Base-by-base conservation (phyloP, 208 protist species). In the Wallacemonas sp. region DNA sequence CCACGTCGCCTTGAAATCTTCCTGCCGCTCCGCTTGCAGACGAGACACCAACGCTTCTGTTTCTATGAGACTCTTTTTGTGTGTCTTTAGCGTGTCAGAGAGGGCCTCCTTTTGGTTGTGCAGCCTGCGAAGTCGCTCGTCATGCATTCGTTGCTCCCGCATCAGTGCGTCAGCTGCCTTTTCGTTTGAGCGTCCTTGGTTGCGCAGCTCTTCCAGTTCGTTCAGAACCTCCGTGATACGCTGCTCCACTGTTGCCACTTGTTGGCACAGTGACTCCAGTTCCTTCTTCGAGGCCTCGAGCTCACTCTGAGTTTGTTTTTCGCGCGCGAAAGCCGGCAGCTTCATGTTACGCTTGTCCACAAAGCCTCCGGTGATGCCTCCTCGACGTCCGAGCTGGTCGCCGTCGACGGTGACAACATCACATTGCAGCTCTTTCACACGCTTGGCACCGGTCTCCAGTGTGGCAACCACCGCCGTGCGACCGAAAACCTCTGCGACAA, bases 361-460 rank as follows among this genome's bases (percentile, higher is more conserved):
- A 68, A 92, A 99, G 10, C 98, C 98, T 55, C 98, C 98, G 0
- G 93, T 98, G 17, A 99, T 89, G 3, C 93, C 91, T 54, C 98
- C 98, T 30, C 74, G 89, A 3, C 79, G 76, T 19, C 90, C 82
- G 15, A 97, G 61, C 70, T 93, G 85, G 62, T 98, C 90, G 19
- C 94, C 95, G 46, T 97, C 92, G 2, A 97, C 45, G 3, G 97
- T 99, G 12, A 99, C 92, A 57, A 94, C 98, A 67, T 99, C 92
- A 34, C 97, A 78, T 37, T 91, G 73, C 22, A 96, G 67, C 44
- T 80, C 63, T 37, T 83, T 86, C 26, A 85, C 60, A 61, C 94
- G 36, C 12, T 67, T 38, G 5, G 78, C 48, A 3, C 92, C 98
- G 13, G 76, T 66, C 13, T 99, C 96, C 29, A 98, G 52, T 15